A percentile compares a stretch with the other conserved stretches of the same genome.
These are phyloP conservation scores for Tricholoma hemisulphureum DNA, from an alignment of 768 basidiomycete genomes.

Conservation along the genomic window DNA sequence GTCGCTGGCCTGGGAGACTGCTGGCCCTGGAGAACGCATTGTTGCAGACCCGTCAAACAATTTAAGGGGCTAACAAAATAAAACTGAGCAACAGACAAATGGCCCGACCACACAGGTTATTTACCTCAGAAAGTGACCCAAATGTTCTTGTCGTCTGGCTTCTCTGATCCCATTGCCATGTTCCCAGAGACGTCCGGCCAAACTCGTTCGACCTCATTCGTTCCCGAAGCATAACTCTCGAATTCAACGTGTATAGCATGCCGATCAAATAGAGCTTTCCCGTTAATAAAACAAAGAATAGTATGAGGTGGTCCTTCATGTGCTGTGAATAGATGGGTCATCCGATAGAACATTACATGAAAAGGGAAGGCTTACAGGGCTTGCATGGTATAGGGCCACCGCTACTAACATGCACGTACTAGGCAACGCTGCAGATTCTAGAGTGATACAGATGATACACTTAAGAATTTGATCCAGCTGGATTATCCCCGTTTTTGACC, in stretches of 20 bases:
- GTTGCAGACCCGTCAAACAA: neutral
- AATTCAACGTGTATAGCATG: conserved; percentile 39
- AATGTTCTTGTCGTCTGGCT: neutral
- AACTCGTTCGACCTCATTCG: conserved; percentile 39
- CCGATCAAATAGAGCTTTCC: conserved; percentile 50
- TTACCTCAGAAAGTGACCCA: conserved; percentile 5
- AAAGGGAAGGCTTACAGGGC: conserved; percentile 28
- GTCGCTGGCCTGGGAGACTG: neutral
- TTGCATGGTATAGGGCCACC: conserved; percentile 34
- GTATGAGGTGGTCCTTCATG: conserved; percentile 37
- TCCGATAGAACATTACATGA: neutral
- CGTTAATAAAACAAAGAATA: conserved; percentile 49
- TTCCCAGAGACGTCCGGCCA: conserved; percentile 41
- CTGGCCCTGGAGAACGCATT: neutral
- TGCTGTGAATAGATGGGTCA: conserved; percentile 18
- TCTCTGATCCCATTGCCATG: conserved; percentile 33
- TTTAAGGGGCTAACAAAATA: conserved; percentile 6
- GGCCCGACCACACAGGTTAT: neutral
- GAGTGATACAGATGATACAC: conserved; percentile 41
- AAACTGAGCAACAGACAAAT: neutral
- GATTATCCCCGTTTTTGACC: conserved; percentile 32
- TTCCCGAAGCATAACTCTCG: conserved; percentile 32
- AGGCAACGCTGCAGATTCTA: conserved; percentile 34
- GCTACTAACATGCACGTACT: conserved; percentile 36
- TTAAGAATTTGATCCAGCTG: conserved; percentile 39